Evolutionary conservation across 192 early-diverging fungal genomes (phyloP), one percentile per base, ranked within the genome.

Genomic region (Chytriomyces sp.): DNA sequence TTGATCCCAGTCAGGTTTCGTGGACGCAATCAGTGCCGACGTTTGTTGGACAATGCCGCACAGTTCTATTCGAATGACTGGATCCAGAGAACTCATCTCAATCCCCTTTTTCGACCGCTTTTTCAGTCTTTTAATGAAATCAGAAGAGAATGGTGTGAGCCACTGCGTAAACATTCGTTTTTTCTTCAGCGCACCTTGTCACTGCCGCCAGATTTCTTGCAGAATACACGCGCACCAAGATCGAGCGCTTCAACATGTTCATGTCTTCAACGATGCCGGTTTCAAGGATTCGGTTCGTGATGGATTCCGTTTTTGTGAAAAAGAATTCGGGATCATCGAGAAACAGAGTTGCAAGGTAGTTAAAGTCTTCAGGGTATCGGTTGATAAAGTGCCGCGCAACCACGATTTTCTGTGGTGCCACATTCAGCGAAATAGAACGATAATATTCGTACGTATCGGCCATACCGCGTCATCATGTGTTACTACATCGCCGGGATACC

Each of bases 291-390:
- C 72, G 49, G 26, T 16, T 65, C 6, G 74, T 80, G 5, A 79
- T 46, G 5, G 60, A 61, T 18, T 80, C 72, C 9, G 49, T 11
- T 10, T 63, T 45, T 5, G 61, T 65, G 47, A 83, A 78, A 49
- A 81, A 81, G 45, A 47, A 65, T 60, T 85, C 81, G n/a, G 83
- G 78, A 74, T 84, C 83, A 24, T 80, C 71, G 7, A 84, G 67
- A 45, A 24, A 61, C 9, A 82, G 11, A 10, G 77, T 45, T 35
- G 18, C 50, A 2, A 82, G 50, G 65, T 84, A 84, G n/a, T 26
- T 10, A 20, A 77, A 45, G 6, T 67, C n/a, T 1, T 64, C 65
- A 11, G 77, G 80, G 69, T 79, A 83, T n/a, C 45, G 13, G 18
- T 57, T 46, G 49, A 82, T 77, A 45, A 84, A 84, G n/a, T 76